A percentile compares a stretch with the other conserved stretches of the same genome.
phyloP scores from a whole-genome alignment of 768 basidiomycete species.

The Tylopilus sp. region DNA sequence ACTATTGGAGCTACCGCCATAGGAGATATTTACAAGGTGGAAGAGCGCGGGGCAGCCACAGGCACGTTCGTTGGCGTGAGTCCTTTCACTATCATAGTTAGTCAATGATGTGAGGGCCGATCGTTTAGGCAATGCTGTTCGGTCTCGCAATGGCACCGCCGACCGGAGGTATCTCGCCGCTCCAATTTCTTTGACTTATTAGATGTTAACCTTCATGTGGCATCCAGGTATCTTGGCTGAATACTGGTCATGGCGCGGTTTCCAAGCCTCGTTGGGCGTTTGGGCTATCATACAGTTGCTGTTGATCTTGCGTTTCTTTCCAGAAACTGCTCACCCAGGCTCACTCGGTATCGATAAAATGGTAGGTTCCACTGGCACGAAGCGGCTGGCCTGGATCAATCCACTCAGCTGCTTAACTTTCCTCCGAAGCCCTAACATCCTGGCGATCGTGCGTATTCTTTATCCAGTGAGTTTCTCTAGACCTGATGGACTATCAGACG shows the following conservation, averaged over 20 bases:
- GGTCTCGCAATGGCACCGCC: conserved; percentile 63
- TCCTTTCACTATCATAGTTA: neutral
- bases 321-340: conserved; percentile 67
- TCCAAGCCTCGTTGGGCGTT: conserved; percentile 47
- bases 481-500: conserved; percentile 35
- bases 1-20: conserved; percentile 58
- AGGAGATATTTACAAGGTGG: conserved; percentile 63
- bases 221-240: conserved; percentile 45
- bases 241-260: conserved; percentile 63
- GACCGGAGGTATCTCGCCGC: conserved; percentile 42
- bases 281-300: conserved; percentile 39
- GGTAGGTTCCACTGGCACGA: conserved; percentile 14
- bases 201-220: neutral
- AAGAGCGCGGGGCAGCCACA: conserved; percentile 54
- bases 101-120: neutral
- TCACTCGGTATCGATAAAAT: conserved; percentile 51
- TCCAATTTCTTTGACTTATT: neutral
- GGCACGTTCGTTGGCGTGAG: conserved; percentile 55
- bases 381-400: conserved; percentile 48
- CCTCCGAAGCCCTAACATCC: conserved; percentile 57
- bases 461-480: neutral
- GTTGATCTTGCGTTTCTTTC: conserved; percentile 45
- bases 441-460: conserved; percentile 44
- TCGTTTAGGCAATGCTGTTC: conserved; percentile 42
- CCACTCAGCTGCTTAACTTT: conserved; percentile 51